These are phyloP conservation scores for Miscanthus sacchariflorus DNA, from an alignment of 202 grass and related monocot species.

Conservation along the genomic window DNA sequence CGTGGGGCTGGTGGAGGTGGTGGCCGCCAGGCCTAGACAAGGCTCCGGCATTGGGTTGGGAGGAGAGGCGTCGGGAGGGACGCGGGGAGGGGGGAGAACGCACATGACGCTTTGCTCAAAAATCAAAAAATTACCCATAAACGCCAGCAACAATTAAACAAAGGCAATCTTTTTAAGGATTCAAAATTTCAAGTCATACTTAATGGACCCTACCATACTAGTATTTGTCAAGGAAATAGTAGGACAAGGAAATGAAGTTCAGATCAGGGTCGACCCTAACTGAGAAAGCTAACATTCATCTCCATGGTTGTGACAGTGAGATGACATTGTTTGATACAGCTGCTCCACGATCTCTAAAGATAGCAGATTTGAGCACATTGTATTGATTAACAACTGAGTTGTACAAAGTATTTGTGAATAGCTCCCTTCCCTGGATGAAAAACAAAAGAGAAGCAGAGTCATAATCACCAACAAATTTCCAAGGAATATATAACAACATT, in stretches of 20 bases:
- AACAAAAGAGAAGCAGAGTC: slow-evolving; percentile 26
- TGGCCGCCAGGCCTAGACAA: too few relatives aligned
- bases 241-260: slow-evolving; percentile 4
- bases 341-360: slow-evolving; percentile 59
- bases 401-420: slow-evolving; percentile 70
- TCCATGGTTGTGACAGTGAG: slow-evolving; percentile 91
- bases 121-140: too few relatives aligned
- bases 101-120: too few relatives aligned
- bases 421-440: slow-evolving; percentile 68
- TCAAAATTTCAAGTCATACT: neutral
- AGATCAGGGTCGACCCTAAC: slow-evolving; percentile 44
- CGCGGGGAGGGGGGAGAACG: too few relatives aligned
- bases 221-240: slow-evolving; percentile 27
- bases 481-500: slow-evolving; percentile 5
- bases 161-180: neutral
- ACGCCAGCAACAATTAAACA: slow-evolving; percentile 22
- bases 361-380: slow-evolving; percentile 79
- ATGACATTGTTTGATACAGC: slow-evolving; percentile 55
- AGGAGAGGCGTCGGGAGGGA: too few relatives aligned
- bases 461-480: slow-evolving; percentile 3
- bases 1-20: too few relatives aligned
- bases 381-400: slow-evolving; percentile 77
- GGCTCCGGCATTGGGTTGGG: too few relatives aligned
- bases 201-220: slow-evolving; percentile 18
- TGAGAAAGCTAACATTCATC: slow-evolving; percentile 48